A percentile compares a stretch with the other conserved stretches of the same genome.
Conservation (phyloP, 1,139 yeast genomes). For the Debaryomyces sp. region DNA sequence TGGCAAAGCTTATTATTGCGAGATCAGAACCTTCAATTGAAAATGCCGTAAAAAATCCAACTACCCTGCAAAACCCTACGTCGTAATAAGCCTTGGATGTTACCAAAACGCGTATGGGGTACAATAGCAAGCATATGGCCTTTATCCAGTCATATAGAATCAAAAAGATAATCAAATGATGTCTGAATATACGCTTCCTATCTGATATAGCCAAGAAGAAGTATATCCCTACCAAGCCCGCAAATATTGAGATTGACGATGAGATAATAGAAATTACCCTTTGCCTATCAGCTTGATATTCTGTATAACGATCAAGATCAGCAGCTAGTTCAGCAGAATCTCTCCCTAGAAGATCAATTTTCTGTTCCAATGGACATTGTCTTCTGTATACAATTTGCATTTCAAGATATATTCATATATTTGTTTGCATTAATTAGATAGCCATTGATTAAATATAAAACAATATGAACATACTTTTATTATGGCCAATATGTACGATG, state of each 20-base stretch:
- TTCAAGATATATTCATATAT: neutral
- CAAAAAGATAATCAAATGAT: constrained; percentile 68
- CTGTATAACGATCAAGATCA: constrained; percentile 8
- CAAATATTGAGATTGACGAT: constrained; percentile 57
- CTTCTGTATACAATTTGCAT: neutral
- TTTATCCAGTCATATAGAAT: constrained; percentile 74
- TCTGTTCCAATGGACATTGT: neutral
- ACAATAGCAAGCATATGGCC: constrained; percentile 68
- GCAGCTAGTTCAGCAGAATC: neutral
- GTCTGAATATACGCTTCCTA: constrained; percentile 64
- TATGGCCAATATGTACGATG: neutral
- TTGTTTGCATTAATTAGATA: neutral
- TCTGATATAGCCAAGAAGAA: constrained; percentile 63
- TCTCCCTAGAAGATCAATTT: neutral
- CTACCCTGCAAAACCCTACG: constrained; percentile 62
- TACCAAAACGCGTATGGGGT: constrained; percentile 64
- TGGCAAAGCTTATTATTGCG: constrained; percentile 80
- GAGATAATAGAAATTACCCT: constrained; percentile 30
- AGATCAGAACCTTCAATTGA: constrained; percentile 88
- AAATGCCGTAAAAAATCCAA: constrained; percentile 84
- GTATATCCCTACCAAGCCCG: constrained; percentile 58
- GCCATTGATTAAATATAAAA: neutral
- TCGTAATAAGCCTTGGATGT: constrained; percentile 54
- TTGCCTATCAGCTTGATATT: constrained; percentile 2
- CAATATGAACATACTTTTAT: neutral